These are phyloP conservation scores for Polychaeton citri DNA, from an alignment of 2,329 filamentous ascomycete genomes.

Conservation along the genomic window DNA sequence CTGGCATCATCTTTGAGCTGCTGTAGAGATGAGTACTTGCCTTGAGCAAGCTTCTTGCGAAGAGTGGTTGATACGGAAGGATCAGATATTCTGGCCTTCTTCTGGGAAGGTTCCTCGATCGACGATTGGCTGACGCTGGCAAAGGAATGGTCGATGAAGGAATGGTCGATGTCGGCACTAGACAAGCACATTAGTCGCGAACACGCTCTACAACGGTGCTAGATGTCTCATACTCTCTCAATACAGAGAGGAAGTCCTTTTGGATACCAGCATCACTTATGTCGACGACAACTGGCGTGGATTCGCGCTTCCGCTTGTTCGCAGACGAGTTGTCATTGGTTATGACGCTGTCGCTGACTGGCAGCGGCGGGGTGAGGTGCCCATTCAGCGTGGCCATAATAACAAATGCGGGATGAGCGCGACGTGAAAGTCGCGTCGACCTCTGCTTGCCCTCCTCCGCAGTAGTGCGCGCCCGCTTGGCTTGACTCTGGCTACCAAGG, in stretches of 20 bases:
- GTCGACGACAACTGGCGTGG: not conserved
- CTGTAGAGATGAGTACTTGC: slow-evolving; percentile 27
- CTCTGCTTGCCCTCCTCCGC: slow-evolving; percentile 1
- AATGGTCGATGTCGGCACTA: slow-evolving; percentile 30
- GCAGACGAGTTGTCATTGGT: not conserved
- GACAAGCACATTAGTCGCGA: not conserved
- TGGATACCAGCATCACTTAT: slow-evolving; percentile 11
- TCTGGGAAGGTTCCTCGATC: slow-evolving; percentile 28
- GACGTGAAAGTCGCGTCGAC: not conserved
- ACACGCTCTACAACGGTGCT: not conserved
- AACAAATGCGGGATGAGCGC: slow-evolving; percentile 1
- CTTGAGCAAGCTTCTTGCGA: slow-evolving; percentile 20
- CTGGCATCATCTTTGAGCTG: slow-evolving; percentile 31
- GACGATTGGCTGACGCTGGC: slow-evolving; percentile 14
- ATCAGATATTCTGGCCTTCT: slow-evolving; percentile 31
- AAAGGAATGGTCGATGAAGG: slow-evolving; percentile 30
- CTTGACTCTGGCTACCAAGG: too few species aligned
- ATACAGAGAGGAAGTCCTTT: slow-evolving; percentile 27
- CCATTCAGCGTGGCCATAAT: slow-evolving; percentile 10
- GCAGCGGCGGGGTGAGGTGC: slow-evolving; percentile 6
- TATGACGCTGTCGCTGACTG: slow-evolving; percentile 2
- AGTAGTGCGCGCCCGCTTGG: slow-evolving; percentile 1
- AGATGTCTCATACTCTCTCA: slow-evolving; percentile 23
- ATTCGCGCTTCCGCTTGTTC: slow-evolving; percentile 33
- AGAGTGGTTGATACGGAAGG: slow-evolving; percentile 14